Base-by-base conservation (phyloP, 2,329 filamentous ascomycete genomes). In the Fonsecaea erecta region DNA sequence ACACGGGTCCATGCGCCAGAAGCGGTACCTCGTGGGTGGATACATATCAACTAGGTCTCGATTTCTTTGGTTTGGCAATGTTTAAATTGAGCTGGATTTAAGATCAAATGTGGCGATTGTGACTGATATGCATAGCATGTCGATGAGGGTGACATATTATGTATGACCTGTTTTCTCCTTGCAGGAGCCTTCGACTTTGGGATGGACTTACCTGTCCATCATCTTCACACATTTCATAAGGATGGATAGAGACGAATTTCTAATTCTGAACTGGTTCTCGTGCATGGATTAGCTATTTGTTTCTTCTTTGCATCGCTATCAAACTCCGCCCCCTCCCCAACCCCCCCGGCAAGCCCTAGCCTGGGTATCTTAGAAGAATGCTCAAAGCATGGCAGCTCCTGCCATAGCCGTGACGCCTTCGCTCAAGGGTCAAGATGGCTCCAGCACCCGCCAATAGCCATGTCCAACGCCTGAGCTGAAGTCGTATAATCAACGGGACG, bases 351-450 rank as follows among this genome's bases (percentile, higher is more conserved):
- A 5, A 21, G 40, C 55, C 55, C 55, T 58, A 30, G 16, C 55
- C 37, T 34, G 35, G 55, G 55, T 58, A 58, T 58, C 55, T 58
- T 24, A 34, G 8, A 34, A 58, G 37, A 58, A 58, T 18, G 16
- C 40, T 32, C 7, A 58, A 37, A 35, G 34, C 35, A 24, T 48
- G 14, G 30, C 26, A 14, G 26, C 26, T 11, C 18, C 24, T 30
- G 11, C 55, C 37, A 7, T 58, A 40, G 16, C 26, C 37, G n/a
- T 4, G 30, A 48, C 43, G 18, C 43, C 18, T 12, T 9, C 43
- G 43, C 43, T 48, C 18, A 24, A 24, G 28, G 18, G 43, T 46
- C 37, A 12, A 48, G 18, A 12, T 24, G 11, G 43, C 43, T 5
- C 12, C 43, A 24, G 43, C 18, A 24, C 18, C 21, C n/a, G 11